Base-by-base conservation (phyloP, 495 filamentous ascomycete species). In the Thozetella sp. region DNA sequence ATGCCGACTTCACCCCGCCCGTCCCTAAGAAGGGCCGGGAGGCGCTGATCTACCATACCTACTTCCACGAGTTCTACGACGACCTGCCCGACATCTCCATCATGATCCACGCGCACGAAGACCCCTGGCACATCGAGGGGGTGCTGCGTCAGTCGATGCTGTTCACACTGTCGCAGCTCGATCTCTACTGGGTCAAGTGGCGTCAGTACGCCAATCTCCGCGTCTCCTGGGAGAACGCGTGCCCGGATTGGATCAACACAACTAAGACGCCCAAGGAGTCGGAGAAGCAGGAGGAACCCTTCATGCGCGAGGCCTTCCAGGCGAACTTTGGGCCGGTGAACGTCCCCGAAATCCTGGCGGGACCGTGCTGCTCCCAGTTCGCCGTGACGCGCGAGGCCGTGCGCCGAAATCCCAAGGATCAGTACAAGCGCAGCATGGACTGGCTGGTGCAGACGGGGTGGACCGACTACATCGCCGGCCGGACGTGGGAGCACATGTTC, bases 401-500 rank as follows among this genome's bases (percentile, higher is more conserved):
- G 27, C 82, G 74, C 20, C 74, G 82, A 2, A 82, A 87, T 40
- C 87, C 88, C 17, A 76, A 75, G 26, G 76, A 80, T 2, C 82
- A 85, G 22, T 93, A 85, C 68, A 68, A 87, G 34, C 84, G 74
- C 59, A 86, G 85, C 65, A 82, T 88, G 46, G 84, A 91, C 67
- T 93, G 89, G 89, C 71, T 93, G 25, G 65, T 91, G 26, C 76
- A 78, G 40, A 90, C 86, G 17, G 76, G 81, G 37, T 67, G 86
- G 27, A 81, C 79, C 57, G 88, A 93, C 67, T 87, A 83, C 60
- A 79, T 93, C 48, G 82, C 86, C 2, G 90, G 90, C 2, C 82
- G 90, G 22, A 81, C 91, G 11, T 90, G 86, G 84, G 90, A 92
- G 75, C 92, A 93, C 67, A 73, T 89, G 2, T 93, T 88, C 87